phyloP scores from a whole-genome alignment of 495 filamentous ascomycete species.

The Saxophila tyrrhenica region DNA sequence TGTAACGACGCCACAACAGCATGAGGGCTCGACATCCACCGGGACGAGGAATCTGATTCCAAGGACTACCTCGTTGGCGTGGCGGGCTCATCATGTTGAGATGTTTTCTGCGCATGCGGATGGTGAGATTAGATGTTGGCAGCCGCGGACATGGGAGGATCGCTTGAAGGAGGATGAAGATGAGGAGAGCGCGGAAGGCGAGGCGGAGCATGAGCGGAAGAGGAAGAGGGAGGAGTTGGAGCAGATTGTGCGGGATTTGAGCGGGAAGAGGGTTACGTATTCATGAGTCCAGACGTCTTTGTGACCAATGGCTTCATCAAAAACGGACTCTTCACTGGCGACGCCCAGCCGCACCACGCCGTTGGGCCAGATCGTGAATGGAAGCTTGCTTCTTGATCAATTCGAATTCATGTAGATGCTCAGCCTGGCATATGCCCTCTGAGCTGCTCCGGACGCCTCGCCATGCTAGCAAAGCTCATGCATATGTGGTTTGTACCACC shows the following conservation, averaged over 20 bases:
- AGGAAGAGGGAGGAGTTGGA: conserved; percentile 38
- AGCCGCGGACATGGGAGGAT: conserved; percentile 40
- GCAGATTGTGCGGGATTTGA: conserved; percentile 18
- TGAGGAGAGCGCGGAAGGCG: conserved; percentile 28
- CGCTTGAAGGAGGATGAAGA: conserved; percentile 26
- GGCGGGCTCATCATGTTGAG: conserved; percentile 49
- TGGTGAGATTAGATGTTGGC: conserved; percentile 48
- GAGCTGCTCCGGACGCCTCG: conserved; percentile 1
- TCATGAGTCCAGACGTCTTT: too few relatives aligned
- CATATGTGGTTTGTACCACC: too few relatives aligned
- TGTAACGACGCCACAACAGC: conserved; percentile 32
- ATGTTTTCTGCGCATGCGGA: conserved; percentile 48
- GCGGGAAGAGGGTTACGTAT: conserved; percentile 7
- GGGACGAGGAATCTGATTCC: conserved; percentile 34
- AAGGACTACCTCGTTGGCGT: conserved; percentile 57
- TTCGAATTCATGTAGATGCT: neutral
- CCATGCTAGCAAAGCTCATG: neutral
- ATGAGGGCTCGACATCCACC: neutral
- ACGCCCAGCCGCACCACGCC: too few relatives aligned
- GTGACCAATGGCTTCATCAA: too few relatives aligned
- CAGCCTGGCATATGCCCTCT: neutral
- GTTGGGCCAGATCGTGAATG: too few relatives aligned
- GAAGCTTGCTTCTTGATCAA: neutral
- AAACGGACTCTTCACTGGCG: too few relatives aligned
- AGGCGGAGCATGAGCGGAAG: conserved; percentile 23